phyloP scores from a whole-genome alignment of 2,329 filamentous ascomycete species.

The Diplodia mutila region DNA sequence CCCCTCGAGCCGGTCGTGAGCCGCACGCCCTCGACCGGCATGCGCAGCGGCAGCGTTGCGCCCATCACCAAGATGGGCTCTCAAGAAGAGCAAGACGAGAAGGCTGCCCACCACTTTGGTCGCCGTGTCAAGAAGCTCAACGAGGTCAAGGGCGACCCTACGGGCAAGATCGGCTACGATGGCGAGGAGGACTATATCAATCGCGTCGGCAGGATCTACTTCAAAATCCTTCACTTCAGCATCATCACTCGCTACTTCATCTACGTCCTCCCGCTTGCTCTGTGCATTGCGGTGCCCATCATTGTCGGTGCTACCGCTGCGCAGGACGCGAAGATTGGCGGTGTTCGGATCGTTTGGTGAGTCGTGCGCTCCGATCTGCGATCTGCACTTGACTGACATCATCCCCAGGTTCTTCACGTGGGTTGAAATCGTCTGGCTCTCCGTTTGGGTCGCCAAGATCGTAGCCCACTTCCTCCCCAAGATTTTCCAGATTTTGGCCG shows the following conservation, averaged over 20 bases:
- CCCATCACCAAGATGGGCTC: conserved; percentile 35
- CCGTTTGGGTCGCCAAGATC: conserved; percentile 65
- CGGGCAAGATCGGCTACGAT: conserved; percentile 38
- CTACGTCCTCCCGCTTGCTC: conserved; percentile 62
- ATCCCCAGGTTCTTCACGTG: conserved; percentile 59
- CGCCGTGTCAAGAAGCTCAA: conserved; percentile 43
- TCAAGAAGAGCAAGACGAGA: conserved; percentile 28
- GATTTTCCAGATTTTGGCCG: conserved; percentile 64
- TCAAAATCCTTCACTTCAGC: conserved; percentile 64
- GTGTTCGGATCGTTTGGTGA: conserved; percentile 58
- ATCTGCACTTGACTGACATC: conserved; percentile 15
- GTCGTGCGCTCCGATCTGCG: conserved; percentile 5
- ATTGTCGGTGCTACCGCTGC: conserved; percentile 61
- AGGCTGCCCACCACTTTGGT: conserved; percentile 31
- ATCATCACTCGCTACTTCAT: conserved; percentile 66
- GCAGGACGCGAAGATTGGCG: conserved; percentile 54
- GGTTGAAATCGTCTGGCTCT: conserved; percentile 67
- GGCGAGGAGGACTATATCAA: conserved; percentile 61
- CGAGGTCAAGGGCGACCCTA: conserved; percentile 35
- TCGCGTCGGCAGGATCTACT: conserved; percentile 63
- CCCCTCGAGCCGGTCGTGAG: conserved; percentile 61
- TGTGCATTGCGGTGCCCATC: conserved; percentile 65
- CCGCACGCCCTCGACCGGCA: conserved; percentile 51
- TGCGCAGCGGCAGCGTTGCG: conserved; percentile 40
- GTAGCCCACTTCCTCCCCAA: conserved; percentile 61